Conservation (phyloP, 176 grass and related monocot genomes). For the Stipa capillata region DNA sequence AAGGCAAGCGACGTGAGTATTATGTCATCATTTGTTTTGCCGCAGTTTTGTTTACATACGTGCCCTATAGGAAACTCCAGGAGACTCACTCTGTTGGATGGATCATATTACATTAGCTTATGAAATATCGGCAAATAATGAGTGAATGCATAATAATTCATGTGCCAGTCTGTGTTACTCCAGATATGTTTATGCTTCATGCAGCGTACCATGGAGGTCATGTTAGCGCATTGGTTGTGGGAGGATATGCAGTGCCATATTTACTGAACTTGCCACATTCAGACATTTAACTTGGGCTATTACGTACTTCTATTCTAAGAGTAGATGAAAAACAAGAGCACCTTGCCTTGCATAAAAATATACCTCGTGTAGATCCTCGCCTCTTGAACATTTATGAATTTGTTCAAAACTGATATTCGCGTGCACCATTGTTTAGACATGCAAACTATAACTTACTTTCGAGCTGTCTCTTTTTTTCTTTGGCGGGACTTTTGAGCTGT, state of each 20-base stretch:
- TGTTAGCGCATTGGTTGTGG: background rate
- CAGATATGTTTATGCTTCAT: background rate
- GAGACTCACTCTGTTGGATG: background rate
- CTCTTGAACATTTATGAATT: background rate
- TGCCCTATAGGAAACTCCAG: background rate
- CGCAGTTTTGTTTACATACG: no score
- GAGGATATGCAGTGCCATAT: background rate
- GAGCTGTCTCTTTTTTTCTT: no score
- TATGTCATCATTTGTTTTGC: background rate
- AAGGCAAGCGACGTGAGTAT: background rate
- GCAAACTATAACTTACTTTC: background rate
- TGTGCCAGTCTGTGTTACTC: background rate
- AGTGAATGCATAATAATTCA: background rate
- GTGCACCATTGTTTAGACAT: background rate
- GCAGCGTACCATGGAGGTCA: background rate
- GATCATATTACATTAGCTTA: background rate
- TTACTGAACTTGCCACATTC: background rate
- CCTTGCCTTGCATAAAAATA: conserved; percentile 2
- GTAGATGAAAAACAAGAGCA: background rate
- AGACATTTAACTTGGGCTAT: background rate
- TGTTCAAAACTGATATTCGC: background rate
- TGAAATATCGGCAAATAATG: background rate
- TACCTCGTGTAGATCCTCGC: background rate
- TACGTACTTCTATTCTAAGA: background rate
- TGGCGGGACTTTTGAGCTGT: background rate